Evolutionary conservation across 352 stramenopile species (phyloP), one percentile per base, ranked within the genome.

Genomic region (Aphanomyces stellatus): DNA sequence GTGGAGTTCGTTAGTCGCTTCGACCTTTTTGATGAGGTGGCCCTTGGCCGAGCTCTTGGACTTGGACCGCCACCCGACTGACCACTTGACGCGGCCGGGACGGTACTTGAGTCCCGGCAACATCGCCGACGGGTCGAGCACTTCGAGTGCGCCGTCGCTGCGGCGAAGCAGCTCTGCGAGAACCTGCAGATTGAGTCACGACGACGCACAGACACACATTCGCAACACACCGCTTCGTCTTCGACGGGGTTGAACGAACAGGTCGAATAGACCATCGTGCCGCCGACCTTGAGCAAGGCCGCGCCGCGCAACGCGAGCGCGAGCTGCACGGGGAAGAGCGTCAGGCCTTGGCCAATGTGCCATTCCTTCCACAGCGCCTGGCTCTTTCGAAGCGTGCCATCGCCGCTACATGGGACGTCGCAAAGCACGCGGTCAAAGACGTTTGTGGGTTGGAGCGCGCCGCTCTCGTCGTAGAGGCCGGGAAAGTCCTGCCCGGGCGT

Each of bases 191-290:
- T 60, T 46, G 8, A 60, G 31, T n/a, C n/a, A 24, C 24, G 49
- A 17, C 8, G 25, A 37, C 49, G 30, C 37, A 51, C n/a, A n/a
- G n/a, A n/a, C n/a, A n/a, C n/a, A n/a, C n/a, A n/a, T n/a, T n/a
- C n/a, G n/a, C n/a, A n/a, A n/a, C n/a, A n/a, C n/a, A n/a, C 76
- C 4, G 97, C 97, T 76, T 99, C 97, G 76, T 99, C 90, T 80
- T 99, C 97, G 11, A 99, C 83, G 11, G 97, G 97, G 79, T 99
- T 99, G 70, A 99, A 88, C 43, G 89, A 98, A 69, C 97, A 99
- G 46, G 94, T 98, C 31, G 88, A 97, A 73, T 98, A 98, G 2
- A 98, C 95, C 85, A 98, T 95, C 17, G 84, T 73, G 19, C 94
- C 95, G 25, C 90, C 92, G 30, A 97, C 71, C 62, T 90, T 91